Evolutionary conservation across 805 yeast genomes (phyloP).

Genomic region (Komagataella kurtzmanii): DNA sequence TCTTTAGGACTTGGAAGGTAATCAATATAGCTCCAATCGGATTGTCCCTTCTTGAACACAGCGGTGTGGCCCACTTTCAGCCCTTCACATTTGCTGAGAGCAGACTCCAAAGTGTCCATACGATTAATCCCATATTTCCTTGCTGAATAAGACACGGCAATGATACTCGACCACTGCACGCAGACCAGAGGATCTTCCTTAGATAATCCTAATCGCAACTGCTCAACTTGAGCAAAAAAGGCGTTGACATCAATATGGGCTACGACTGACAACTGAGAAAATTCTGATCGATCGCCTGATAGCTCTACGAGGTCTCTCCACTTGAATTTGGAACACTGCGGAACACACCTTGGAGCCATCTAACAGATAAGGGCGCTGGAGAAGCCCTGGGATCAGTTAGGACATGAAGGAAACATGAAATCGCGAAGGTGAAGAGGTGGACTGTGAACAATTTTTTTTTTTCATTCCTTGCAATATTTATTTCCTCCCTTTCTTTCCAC

Average conservation of each 20-base stretch:
- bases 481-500: neutral
- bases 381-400: neutral
- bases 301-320: constrained; percentile 36
- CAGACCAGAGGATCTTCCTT: constrained; percentile 79
- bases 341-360: constrained; percentile 6
- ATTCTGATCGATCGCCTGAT: constrained; percentile 34
- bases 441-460: neutral
- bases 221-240: constrained; percentile 91
- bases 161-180: constrained; percentile 82
- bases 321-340: constrained; percentile 26
- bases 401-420: neutral
- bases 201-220: constrained; percentile 51
- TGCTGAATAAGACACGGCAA: constrained; percentile 89
- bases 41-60: constrained; percentile 78
- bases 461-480: neutral
- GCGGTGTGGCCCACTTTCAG: constrained; percentile 84
- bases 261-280: constrained; percentile 62
- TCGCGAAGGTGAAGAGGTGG: neutral
- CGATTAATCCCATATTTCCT: constrained; percentile 70
- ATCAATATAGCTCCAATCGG: constrained; percentile 64
- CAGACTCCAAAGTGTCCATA: constrained; percentile 59
- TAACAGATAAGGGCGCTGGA: constrained; percentile 3
- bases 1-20: constrained; percentile 43
- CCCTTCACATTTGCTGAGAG: constrained; percentile 63
- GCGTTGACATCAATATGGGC: constrained; percentile 90